These are phyloP conservation scores for Sanghuangporus baumii DNA, from an alignment of 1,284 basidiomycete genomes.

Conservation along the genomic window DNA sequence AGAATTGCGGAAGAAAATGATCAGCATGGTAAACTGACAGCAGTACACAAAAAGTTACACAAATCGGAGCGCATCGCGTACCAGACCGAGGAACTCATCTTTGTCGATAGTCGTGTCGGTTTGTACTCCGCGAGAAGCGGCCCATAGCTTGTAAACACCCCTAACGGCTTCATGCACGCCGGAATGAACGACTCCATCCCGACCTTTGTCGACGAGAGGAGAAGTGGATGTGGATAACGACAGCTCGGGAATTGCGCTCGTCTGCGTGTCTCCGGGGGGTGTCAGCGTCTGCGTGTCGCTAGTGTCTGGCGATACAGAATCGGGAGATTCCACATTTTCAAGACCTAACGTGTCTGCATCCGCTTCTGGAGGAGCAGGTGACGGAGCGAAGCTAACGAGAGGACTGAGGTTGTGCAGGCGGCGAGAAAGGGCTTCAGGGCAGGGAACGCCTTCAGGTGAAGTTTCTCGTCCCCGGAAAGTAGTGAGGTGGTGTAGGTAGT, in stretches of 20 bases:
- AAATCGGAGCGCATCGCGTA: slow-evolving; percentile 18
- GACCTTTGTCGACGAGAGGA: background rate
- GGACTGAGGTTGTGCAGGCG: slow-evolving; percentile 14
- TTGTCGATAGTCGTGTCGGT: slow-evolving; percentile 23
- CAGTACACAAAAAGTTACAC: background rate
- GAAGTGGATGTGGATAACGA: background rate
- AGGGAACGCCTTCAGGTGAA: background rate
- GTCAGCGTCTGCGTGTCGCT: slow-evolving; percentile 10
- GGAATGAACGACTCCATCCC: slow-evolving; percentile 18
- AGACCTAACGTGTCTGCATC: background rate
- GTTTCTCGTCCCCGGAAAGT: background rate
- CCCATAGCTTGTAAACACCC: slow-evolving; percentile 50
- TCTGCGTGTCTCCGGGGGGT: slow-evolving; percentile 20
- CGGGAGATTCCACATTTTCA: background rate
- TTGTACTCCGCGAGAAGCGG: slow-evolving; percentile 21
- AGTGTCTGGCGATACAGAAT: slow-evolving; percentile 1
- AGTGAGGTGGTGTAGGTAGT: background rate
- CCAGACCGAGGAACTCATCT: slow-evolving; percentile 35
- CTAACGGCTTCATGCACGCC: slow-evolving; percentile 37
- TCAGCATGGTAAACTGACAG: too few species aligned
- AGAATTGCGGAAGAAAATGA: background rate
- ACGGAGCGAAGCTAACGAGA: slow-evolving; percentile 3
- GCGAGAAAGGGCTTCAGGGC: slow-evolving; percentile 4
- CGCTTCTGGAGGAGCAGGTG: slow-evolving; percentile 1
- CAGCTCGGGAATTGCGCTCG: background rate